These are phyloP conservation scores for Salicornia ramosissima DNA, from an alignment of 148 eudicot genomes.

Conservation along the genomic window DNA sequence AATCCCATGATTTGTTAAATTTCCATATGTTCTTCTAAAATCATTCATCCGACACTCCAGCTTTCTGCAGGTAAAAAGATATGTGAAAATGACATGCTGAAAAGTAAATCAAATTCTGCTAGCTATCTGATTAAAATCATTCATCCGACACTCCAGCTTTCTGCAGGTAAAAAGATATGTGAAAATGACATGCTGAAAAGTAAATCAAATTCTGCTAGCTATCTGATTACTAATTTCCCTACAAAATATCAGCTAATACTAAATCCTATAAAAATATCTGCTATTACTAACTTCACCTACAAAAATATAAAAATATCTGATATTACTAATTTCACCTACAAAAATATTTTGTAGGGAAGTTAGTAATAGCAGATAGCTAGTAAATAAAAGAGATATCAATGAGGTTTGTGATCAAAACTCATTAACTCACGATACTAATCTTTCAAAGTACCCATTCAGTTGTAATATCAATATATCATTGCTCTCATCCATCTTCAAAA, in stretches of 20 bases:
- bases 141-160: constrained; percentile 1
- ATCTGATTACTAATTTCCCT: too few species aligned
- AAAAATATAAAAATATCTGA: too few species aligned
- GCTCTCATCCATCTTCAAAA: background rate
- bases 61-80: constrained; percentile 13
- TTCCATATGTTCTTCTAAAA: background rate
- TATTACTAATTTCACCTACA: too few species aligned
- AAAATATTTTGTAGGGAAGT: too few species aligned
- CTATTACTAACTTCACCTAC: background rate
- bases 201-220: constrained; percentile 6
- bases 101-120: constrained; percentile 5
- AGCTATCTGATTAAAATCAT: constrained; percentile 2
- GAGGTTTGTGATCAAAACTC: too few species aligned
- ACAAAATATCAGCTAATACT: too few species aligned
- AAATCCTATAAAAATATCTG: too few species aligned
- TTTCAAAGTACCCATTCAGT: background rate
- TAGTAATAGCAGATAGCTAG: too few species aligned
- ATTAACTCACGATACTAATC: background rate
- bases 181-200: constrained; percentile 3
- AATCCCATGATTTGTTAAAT: background rate
- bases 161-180: constrained; percentile 10
- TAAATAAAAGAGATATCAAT: too few species aligned
- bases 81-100: background rate
- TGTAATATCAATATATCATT: background rate
- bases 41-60: constrained; percentile 1